Base-by-base conservation (phyloP, 352 stramenopile genomes). In the Phytopythium cucurbitacearum region DNA sequence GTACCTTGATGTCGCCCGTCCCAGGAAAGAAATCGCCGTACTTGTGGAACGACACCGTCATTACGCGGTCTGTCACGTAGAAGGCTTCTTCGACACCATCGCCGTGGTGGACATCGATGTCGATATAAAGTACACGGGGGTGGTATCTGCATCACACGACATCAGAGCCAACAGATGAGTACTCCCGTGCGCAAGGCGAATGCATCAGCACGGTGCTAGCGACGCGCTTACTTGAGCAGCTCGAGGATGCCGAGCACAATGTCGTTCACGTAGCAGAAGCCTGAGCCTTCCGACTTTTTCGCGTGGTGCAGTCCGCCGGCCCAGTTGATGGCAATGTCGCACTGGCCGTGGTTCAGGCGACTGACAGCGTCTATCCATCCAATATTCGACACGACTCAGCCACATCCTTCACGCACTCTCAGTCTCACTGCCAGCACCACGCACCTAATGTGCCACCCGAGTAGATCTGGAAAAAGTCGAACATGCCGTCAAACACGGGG, bases 11-110 rank as follows among this genome's bases (percentile, higher is more conserved):
- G 36, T 98, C 91, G 15, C 96, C 97, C 6, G 97, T 99, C 33
- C 96, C 96, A 3, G 97, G 97, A 70, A 99, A 99, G 70, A 99
- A 99, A 53, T 99, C 95, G 40, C 97, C 97, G 63, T 98, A 99
- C 59, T 99, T 99, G 81, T 99, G 97, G 65, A 99, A 98, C 35
- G 87, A 98, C 40, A 98, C 88, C 4, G 97, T 99, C 96, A 99
- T 99, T 46, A 99, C 97, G 9, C 97, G 80, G 71, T 99, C 94
- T 4, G 96, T 99, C 16, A 87, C 73, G 78, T 97, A 91, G 96
- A 99, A 69, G 64, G 96, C 85, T 98, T 98, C 85, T 96, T 97
- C 75, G 7, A 99, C 97, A 16, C 97, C 97, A 69, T 99, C 97
- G 34, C 97, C 97, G 64, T 99, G 97, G 69, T 99, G 97, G 9